Evolutionary conservation across 805 yeast species (phyloP).

Genomic region (Yarrowia yakushimensis): DNA sequence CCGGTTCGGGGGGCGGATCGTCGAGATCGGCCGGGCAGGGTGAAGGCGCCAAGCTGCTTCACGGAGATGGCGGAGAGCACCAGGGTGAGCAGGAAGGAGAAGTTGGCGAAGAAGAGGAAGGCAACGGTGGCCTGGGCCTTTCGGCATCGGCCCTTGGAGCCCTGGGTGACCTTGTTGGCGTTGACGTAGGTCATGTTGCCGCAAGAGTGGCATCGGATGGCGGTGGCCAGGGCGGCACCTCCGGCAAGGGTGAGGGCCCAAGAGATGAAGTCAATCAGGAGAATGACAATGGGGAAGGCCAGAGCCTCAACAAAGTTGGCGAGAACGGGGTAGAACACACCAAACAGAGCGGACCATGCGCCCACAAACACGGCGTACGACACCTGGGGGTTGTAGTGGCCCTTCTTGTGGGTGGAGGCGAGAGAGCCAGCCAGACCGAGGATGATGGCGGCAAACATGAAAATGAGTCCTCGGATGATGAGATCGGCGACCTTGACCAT

Average conservation of each 20-base stretch:
- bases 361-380: constrained; percentile 84
- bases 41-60: constrained; percentile 58
- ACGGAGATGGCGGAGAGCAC: constrained; percentile 49
- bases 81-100: constrained; percentile 64
- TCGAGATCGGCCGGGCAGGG: constrained; percentile 46
- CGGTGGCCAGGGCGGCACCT: constrained; percentile 92
- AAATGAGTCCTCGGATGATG: constrained; percentile 68
- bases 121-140: constrained; percentile 84
- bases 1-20: constrained; percentile 65
- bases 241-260: constrained; percentile 90
- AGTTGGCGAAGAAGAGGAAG: constrained; percentile 81
- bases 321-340: constrained; percentile 70
- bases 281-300: constrained; percentile 82
- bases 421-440: constrained; percentile 90
- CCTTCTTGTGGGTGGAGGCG: constrained; percentile 47
- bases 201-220: constrained; percentile 84
- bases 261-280: constrained; percentile 79
- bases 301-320: constrained; percentile 75
- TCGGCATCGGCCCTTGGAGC: constrained; percentile 83
- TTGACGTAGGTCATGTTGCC: constrained; percentile 60
- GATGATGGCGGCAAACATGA: constrained; percentile 69
- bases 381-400: constrained; percentile 67
- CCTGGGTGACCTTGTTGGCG: constrained; percentile 67
- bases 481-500: constrained; percentile 50
- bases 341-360: constrained; percentile 78